A percentile compares a stretch with the other conserved stretches of the same genome.
These are phyloP conservation scores for Arbutus unedo DNA, from an alignment of 148 eudicot species.

Conservation along the genomic window DNA sequence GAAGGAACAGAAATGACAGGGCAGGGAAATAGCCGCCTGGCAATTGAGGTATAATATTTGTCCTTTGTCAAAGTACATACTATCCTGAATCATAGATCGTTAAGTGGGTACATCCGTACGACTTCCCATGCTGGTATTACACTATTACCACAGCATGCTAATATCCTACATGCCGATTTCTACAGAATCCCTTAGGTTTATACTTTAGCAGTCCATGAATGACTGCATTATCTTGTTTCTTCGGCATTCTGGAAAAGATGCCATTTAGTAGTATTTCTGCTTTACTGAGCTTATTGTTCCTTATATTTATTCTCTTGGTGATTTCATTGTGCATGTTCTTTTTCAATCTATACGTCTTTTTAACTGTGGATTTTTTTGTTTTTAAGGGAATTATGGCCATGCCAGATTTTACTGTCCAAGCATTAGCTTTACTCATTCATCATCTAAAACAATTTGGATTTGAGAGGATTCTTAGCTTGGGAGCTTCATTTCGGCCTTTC, in stretches of 20 bases:
- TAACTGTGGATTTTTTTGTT: neutral
- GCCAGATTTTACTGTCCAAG: slow-evolving; percentile 74
- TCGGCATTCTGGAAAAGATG: neutral
- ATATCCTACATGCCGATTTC: neutral
- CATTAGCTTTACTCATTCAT: slow-evolving; percentile 61
- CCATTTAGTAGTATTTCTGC: neutral
- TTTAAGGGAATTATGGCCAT: slow-evolving; percentile 66
- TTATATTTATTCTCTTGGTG: neutral
- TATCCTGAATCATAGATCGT: neutral
- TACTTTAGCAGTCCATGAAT: neutral
- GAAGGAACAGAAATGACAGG: slow-evolving; percentile 25
- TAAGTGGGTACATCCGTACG: neutral
- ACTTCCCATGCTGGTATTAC: neutral
- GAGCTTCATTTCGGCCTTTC: slow-evolving; percentile 80
- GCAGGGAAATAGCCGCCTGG: slow-evolving; percentile 26
- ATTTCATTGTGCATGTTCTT: neutral
- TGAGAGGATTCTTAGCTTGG: slow-evolving; percentile 65
- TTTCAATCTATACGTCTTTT: slow-evolving; percentile 5
- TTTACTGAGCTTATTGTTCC: neutral
- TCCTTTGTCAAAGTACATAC: neutral
- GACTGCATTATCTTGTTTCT: neutral
- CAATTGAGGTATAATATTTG: slow-evolving; percentile 48
- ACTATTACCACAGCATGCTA: neutral
- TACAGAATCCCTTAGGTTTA: neutral
- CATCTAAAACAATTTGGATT: slow-evolving; percentile 94